Evolutionary conservation across 2,329 filamentous ascomycete genomes (phyloP).

Genomic region (Trichoderma sp.): DNA sequence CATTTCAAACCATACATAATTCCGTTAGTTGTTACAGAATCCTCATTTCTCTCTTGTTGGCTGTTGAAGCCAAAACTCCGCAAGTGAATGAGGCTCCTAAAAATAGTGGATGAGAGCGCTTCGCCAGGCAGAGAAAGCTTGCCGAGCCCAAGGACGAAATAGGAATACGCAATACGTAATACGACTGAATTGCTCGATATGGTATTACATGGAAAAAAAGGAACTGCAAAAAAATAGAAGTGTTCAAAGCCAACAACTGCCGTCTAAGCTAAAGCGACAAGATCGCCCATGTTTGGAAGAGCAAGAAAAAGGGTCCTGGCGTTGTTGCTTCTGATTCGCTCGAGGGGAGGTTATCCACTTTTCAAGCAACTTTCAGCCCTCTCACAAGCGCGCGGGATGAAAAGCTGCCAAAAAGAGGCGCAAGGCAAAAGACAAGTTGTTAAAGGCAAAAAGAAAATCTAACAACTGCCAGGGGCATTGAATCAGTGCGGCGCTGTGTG

Average conservation of each 20-base stretch:
- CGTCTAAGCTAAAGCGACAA: not conserved
- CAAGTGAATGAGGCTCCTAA: not conserved
- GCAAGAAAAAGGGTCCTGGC: constrained; percentile 3
- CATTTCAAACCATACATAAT: not conserved
- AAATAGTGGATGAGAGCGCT: not conserved
- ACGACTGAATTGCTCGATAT: not conserved
- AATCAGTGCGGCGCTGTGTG: not conserved
- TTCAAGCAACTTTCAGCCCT: not conserved
- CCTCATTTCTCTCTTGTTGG: no score
- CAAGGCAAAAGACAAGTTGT: not conserved
- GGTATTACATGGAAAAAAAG: not conserved
- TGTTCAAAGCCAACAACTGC: not conserved
- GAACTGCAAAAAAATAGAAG: not conserved
- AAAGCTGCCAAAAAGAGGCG: not conserved
- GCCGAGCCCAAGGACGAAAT: not conserved
- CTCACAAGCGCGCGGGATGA: constrained; percentile 14
- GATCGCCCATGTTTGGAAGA: no score
- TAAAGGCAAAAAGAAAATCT: not conserved
- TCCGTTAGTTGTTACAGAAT: not conserved
- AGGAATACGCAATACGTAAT: not conserved
- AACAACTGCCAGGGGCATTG: not conserved
- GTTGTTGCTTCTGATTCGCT: constrained; percentile 8
- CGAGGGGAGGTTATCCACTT: not conserved
- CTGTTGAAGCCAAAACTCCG: not conserved
- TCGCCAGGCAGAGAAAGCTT: not conserved